These are phyloP conservation scores for Geotrichum histeridarum DNA, from an alignment of 1,139 yeast species.

Conservation along the genomic window DNA sequence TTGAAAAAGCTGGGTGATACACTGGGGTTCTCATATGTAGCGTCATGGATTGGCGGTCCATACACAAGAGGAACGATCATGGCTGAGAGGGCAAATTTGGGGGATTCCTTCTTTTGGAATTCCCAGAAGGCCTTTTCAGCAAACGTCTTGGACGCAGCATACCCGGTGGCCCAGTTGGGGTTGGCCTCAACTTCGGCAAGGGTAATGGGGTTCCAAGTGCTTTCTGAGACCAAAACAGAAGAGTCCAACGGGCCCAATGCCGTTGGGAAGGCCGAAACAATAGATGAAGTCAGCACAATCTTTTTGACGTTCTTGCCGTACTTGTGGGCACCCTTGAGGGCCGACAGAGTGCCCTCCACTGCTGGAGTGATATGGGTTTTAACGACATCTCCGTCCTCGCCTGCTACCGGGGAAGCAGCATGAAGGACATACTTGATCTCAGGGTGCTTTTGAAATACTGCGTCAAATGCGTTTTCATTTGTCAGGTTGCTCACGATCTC, in stretches of 20 bases:
- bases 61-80: conserved; percentile 45
- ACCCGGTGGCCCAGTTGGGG: conserved; percentile 31
- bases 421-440: conserved; percentile 40
- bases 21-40: conserved; percentile 29
- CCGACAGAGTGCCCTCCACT: conserved; percentile 45
- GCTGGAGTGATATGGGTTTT: conserved; percentile 46
- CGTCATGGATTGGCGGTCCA: conserved; percentile 43
- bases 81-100: conserved; percentile 39
- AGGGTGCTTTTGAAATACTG: conserved; percentile 36
- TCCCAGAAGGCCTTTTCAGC: conserved; percentile 47
- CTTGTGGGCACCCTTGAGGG: conserved; percentile 41
- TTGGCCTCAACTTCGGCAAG: conserved; percentile 31
- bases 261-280: conserved; percentile 33
- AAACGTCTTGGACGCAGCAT: conserved; percentile 36
- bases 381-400: conserved; percentile 26
- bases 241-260: conserved; percentile 32
- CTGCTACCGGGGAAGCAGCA: conserved; percentile 43
- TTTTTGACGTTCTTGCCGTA: conserved; percentile 47
- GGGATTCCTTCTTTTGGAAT: conserved; percentile 36
- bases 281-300: conserved; percentile 53
- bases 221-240: conserved; percentile 32
- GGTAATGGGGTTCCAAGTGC: conserved; percentile 42
- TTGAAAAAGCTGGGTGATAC: conserved; percentile 23
- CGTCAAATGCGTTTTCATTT: conserved; percentile 39
- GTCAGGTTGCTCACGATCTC: conserved; percentile 42